A percentile compares a stretch with the other conserved stretches of the same genome.
Conservation (phyloP, 345 rosid genomes). For the Hypericum perforatum region DNA sequence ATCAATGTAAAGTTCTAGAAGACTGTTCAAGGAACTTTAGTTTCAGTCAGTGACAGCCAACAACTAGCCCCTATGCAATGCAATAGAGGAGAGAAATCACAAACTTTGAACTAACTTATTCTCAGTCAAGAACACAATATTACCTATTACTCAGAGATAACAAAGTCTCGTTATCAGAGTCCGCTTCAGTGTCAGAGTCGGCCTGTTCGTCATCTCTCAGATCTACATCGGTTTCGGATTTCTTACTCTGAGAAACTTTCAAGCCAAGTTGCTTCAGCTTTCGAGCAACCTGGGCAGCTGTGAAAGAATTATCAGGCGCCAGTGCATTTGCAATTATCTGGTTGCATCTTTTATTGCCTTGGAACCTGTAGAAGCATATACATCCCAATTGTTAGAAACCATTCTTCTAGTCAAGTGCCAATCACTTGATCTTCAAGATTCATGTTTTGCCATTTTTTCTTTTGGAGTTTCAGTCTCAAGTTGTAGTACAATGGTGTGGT, state of each 20-base stretch:
- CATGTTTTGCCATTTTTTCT: too few species aligned
- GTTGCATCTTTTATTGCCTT: conserved; percentile 64
- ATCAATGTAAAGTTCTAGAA: too few species aligned
- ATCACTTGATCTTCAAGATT: too few species aligned
- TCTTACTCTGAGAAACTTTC: conserved; percentile 32
- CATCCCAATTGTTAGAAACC: conserved; percentile 7
- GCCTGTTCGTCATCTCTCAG: conserved; percentile 40
- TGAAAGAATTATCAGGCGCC: conserved; percentile 43
- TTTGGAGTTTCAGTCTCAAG: too few species aligned
- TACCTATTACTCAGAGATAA: conserved; percentile 59
- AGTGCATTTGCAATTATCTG: conserved; percentile 67
- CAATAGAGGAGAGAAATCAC: too few species aligned
- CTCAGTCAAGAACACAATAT: not conserved
- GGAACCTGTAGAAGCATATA: conserved; percentile 41
- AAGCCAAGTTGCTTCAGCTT: conserved; percentile 81
- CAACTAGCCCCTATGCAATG: too few species aligned
- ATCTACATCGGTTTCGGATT: conserved; percentile 27
- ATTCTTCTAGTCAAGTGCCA: not conserved
- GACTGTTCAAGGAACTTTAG: too few species aligned
- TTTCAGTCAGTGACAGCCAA: too few species aligned
- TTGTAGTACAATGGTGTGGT: too few species aligned
- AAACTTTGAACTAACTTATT: too few species aligned
- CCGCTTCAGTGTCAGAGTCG: conserved; percentile 24
- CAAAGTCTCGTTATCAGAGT: conserved; percentile 56
- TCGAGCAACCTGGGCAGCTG: conserved; percentile 70